These are phyloP conservation scores for Rhodotorula graminis DNA, from an alignment of 768 basidiomycete species.

Conservation along the genomic window DNA sequence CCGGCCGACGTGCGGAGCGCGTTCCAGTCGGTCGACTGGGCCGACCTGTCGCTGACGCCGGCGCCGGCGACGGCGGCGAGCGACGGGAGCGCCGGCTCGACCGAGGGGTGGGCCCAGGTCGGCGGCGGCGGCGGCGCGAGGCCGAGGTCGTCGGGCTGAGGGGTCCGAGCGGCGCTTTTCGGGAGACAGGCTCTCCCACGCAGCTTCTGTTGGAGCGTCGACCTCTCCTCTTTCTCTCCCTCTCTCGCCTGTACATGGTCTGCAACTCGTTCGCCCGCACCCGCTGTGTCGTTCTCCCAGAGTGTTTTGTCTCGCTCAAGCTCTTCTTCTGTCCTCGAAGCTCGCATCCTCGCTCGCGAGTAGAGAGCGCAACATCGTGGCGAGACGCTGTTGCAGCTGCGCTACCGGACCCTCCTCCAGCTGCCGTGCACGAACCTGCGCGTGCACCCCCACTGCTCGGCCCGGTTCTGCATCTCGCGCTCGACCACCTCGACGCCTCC, in stretches of 20 bases:
- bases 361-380: too few relatives aligned
- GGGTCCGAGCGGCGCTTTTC: too few relatives aligned
- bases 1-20: slow-evolving; percentile 9
- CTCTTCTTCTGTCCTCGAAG: too few relatives aligned
- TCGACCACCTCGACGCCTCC: slow-evolving; percentile 13
- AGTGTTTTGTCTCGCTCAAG: too few relatives aligned
- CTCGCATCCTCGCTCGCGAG: too few relatives aligned
- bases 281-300: too few relatives aligned
- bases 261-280: too few relatives aligned
- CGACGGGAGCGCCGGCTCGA: slow-evolving; percentile 5
- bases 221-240: too few relatives aligned
- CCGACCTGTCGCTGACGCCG: slow-evolving; percentile 22
- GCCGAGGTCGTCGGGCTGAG: neutral
- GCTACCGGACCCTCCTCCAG: slow-evolving; percentile 22
- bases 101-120: slow-evolving; percentile 3
- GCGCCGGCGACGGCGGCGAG: slow-evolving; percentile 9
- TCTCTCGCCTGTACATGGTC: too few relatives aligned
- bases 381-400: neutral
- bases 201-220: too few relatives aligned
- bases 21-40: slow-evolving; percentile 28
- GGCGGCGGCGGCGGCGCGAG: neutral
- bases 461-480: slow-evolving; percentile 28
- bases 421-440: slow-evolving; percentile 32
- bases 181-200: too few relatives aligned
- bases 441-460: slow-evolving; percentile 25